These are phyloP conservation scores for Austroboletus niveus DNA, from an alignment of 1,284 basidiomycete genomes.

Conservation along the genomic window DNA sequence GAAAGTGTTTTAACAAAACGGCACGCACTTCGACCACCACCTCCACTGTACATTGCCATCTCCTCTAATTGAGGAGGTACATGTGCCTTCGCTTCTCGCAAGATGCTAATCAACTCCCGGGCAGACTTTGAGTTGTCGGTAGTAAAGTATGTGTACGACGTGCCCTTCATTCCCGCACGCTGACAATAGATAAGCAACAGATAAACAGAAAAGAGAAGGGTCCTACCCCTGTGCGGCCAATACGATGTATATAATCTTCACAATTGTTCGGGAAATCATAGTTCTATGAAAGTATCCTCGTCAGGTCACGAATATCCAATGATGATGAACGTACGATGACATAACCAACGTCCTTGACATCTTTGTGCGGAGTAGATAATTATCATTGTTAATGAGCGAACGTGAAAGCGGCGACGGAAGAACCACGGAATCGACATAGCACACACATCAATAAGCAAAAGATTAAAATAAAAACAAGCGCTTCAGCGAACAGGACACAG, in stretches of 20 bases:
- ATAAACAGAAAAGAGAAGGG: conserved; percentile 1
- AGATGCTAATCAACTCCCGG: conserved; percentile 85
- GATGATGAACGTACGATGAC: conserved; percentile 67
- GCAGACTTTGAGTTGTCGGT: conserved; percentile 94
- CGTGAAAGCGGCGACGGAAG: conserved; percentile 34
- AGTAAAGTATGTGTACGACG: conserved; percentile 95
- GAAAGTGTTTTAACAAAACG: background rate
- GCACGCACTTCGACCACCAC: conserved; percentile 68
- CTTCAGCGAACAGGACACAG: conserved; percentile 44
- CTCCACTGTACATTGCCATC: conserved; percentile 86
- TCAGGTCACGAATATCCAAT: conserved; percentile 6
- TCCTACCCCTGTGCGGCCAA: conserved; percentile 83
- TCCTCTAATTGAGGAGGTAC: conserved; percentile 91
- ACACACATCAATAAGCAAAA: conserved; percentile 56
- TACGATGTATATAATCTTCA: conserved; percentile 93
- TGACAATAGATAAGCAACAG: conserved; percentile 28
- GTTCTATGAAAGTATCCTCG: conserved; percentile 54
- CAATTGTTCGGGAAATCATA: conserved; percentile 98
- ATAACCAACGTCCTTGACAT: conserved; percentile 94
- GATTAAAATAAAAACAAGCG: conserved; percentile 50
- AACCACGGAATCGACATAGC: conserved; percentile 36
- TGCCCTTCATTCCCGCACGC: conserved; percentile 89
- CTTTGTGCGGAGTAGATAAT: conserved; percentile 46
- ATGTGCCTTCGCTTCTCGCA: conserved; percentile 87
- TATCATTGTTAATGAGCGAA: conserved; percentile 34